A percentile compares a stretch with the other conserved stretches of the same genome.
Conservation (phyloP, 495 filamentous ascomycete species). For the Xylaria grammica region DNA sequence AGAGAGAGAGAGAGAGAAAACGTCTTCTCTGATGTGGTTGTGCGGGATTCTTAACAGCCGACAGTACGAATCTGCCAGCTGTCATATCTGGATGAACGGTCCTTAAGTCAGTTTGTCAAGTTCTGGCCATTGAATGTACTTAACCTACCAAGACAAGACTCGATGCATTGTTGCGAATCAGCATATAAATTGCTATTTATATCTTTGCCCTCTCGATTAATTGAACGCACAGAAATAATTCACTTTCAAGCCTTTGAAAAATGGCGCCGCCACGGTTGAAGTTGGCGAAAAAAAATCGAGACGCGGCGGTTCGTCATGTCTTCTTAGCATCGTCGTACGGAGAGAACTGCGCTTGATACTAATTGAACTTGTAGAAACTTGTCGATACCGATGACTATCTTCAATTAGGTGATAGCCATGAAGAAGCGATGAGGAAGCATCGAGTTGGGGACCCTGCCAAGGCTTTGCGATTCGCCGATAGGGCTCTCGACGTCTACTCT, state of each 20-base stretch:
- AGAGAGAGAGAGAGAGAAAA: too few relatives aligned
- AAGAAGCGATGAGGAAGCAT: constrained; percentile 76
- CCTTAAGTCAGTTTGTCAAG: too few relatives aligned
- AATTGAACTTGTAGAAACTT: constrained; percentile 26
- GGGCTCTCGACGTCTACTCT: constrained; percentile 67
- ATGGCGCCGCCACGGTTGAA: constrained; percentile 21
- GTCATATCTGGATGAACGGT: too few relatives aligned
- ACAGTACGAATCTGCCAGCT: too few relatives aligned
- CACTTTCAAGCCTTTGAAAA: not conserved
- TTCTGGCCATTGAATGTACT: too few relatives aligned
- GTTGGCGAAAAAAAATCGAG: constrained; percentile 11
- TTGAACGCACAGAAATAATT: too few relatives aligned
- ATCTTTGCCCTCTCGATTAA: too few relatives aligned
- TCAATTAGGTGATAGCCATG: constrained; percentile 66
- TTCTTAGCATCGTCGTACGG: not conserved
- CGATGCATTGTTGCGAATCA: too few relatives aligned
- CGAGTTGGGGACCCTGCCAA: constrained; percentile 72
- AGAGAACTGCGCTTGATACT: not conserved
- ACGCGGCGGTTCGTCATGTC: not conserved
- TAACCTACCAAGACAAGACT: too few relatives aligned
- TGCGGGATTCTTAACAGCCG: too few relatives aligned
- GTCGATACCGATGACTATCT: constrained; percentile 34
- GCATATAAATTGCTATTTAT: too few relatives aligned
- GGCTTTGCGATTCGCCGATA: constrained; percentile 68
- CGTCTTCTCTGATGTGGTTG: too few relatives aligned